Conservation (phyloP, 164 flowering plant genomes). For the Litsea cubeba region DNA sequence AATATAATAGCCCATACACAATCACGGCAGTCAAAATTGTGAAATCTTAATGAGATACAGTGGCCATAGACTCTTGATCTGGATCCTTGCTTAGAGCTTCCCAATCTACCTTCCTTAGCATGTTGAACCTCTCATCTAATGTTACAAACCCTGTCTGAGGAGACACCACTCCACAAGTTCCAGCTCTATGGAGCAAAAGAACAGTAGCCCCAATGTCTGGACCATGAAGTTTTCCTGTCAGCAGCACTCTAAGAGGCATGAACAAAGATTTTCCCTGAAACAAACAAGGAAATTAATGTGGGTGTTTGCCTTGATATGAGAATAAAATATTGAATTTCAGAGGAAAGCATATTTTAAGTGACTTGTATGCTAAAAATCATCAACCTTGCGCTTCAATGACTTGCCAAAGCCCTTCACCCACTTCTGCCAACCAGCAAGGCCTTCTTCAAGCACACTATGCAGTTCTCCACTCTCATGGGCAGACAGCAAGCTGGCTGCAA, state of each 20-base stretch:
- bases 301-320: neutral
- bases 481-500: constrained; percentile 60
- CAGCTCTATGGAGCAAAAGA: constrained; percentile 68
- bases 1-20: no score
- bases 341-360: neutral
- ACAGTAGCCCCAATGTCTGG: constrained; percentile 77
- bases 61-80: constrained; percentile 34
- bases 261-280: constrained; percentile 90
- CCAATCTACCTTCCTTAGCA: constrained; percentile 67
- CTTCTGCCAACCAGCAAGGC: constrained; percentile 78
- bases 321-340: no score
- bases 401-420: constrained; percentile 95
- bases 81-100: constrained; percentile 42
- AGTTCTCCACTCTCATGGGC: constrained; percentile 89
- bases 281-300: neutral
- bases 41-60: constrained; percentile 25
- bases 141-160: constrained; percentile 55
- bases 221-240: constrained; percentile 95
- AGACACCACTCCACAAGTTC: constrained; percentile 40
- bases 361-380: constrained; percentile 4
- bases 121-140: constrained; percentile 60
- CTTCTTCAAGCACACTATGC: constrained; percentile 66
- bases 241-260: constrained; percentile 87
- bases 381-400: constrained; percentile 80
- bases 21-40: constrained; percentile 11